A percentile compares a stretch with the other conserved stretches of the same genome.
phyloP scores from a whole-genome alignment of 805 yeast genomes.

The Ogataea trehalophila region DNA sequence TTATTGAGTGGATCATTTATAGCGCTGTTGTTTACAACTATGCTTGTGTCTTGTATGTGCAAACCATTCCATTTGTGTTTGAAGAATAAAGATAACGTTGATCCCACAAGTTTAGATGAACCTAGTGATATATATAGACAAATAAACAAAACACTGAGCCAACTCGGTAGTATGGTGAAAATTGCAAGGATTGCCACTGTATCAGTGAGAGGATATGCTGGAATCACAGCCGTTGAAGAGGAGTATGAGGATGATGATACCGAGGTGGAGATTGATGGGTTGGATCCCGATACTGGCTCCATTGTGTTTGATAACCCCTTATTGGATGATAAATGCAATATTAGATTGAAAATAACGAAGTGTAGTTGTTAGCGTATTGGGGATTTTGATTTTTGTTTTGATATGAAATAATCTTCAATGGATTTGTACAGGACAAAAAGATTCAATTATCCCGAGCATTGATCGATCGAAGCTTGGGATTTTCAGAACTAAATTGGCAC shows the following conservation, averaged over 20 bases:
- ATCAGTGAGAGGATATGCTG: constrained; percentile 24
- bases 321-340: constrained; percentile 16
- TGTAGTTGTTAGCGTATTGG: too few relatives aligned
- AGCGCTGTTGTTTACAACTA: background rate
- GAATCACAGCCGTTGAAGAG: constrained; percentile 10
- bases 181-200: constrained; percentile 26
- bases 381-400: too few relatives aligned
- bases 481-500: too few relatives aligned
- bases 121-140: constrained; percentile 22
- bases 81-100: constrained; percentile 23
- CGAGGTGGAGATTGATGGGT: background rate
- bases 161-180: constrained; percentile 24
- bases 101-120: constrained; percentile 22
- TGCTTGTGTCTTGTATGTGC: constrained; percentile 3
- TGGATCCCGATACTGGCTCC: constrained; percentile 48
- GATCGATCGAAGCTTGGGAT: too few relatives aligned
- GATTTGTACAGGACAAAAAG: too few relatives aligned
- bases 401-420: too few relatives aligned
- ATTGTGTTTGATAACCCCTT: constrained; percentile 44
- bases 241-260: background rate
- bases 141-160: constrained; percentile 20
- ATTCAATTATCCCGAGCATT: too few relatives aligned
- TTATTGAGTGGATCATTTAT: background rate
- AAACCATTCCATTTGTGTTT: constrained; percentile 22
- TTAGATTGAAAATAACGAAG: too few relatives aligned